These are phyloP conservation scores for Cantharellus cinnabarinus DNA, from an alignment of 768 basidiomycete genomes.

Conservation along the genomic window DNA sequence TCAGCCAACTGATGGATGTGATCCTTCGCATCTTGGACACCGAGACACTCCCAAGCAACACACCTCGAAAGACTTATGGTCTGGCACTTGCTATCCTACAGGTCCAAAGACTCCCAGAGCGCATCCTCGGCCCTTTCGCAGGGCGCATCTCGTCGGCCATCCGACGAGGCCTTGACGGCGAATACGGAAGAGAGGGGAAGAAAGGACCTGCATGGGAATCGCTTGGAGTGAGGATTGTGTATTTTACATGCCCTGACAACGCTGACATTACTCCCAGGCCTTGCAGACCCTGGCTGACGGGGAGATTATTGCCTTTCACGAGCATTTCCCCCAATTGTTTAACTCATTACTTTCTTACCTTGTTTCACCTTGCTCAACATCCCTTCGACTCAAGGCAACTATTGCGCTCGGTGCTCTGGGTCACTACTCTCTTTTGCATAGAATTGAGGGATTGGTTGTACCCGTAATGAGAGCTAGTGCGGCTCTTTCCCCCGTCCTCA, in stretches of 20 bases:
- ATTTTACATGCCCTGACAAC: neutral
- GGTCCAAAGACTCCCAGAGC: slow-evolving; percentile 41
- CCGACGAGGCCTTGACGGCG: slow-evolving; percentile 58
- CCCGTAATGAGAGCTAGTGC: neutral
- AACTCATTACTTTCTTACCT: neutral
- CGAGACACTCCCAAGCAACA: slow-evolving; percentile 50
- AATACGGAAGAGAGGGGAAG: slow-evolving; percentile 76
- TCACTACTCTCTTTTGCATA: neutral
- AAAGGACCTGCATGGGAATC: slow-evolving; percentile 65
- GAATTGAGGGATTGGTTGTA: neutral
- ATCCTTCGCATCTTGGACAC: slow-evolving; percentile 56
- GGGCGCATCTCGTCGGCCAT: slow-evolving; percentile 52
- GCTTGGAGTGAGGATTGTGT: slow-evolving; percentile 33
- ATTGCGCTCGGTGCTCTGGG: neutral
- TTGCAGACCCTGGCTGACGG: neutral
- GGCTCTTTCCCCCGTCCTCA: neutral
- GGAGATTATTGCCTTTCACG: neutral
- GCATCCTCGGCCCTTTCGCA: slow-evolving; percentile 38
- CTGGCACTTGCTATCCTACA: slow-evolving; percentile 58
- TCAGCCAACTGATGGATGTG: slow-evolving; percentile 37
- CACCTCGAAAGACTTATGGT: slow-evolving; percentile 70
- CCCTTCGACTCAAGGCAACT: neutral
- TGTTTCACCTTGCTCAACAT: neutral
- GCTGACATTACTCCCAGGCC: neutral
- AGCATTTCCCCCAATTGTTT: neutral